Conservation (phyloP, 2,329 filamentous ascomycete species). For the Ceratocystis harringtonii region DNA sequence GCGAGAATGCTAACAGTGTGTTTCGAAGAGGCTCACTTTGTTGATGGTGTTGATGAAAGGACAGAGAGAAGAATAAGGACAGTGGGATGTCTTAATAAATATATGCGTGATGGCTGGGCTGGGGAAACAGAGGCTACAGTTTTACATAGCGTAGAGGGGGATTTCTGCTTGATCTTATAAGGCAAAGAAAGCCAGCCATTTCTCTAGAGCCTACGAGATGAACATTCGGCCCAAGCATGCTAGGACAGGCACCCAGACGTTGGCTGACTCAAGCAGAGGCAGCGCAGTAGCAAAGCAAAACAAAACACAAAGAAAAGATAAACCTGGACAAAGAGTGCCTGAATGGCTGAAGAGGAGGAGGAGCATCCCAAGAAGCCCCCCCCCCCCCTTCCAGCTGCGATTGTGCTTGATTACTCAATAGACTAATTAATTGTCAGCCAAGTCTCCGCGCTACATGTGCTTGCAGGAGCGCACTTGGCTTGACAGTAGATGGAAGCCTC, state of each 20-base stretch:
- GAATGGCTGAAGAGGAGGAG: no score
- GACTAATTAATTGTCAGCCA: no score
- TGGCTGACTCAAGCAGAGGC: background rate
- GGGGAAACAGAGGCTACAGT: no score
- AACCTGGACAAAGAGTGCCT: constrained; percentile 9
- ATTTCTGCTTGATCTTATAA: background rate
- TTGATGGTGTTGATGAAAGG: background rate
- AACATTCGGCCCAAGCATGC: no score
- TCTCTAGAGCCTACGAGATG: no score
- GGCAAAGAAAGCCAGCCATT: background rate
- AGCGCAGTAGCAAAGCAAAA: background rate
- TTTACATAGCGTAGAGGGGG: no score
- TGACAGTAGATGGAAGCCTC: no score
- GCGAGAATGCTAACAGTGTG: background rate
- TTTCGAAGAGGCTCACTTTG: background rate
- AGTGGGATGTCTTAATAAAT: background rate
- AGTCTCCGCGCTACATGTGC: no score
- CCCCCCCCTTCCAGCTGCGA: no score
- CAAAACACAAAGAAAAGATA: constrained; percentile 12
- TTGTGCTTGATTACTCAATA: no score
- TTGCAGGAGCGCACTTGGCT: no score
- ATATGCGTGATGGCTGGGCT: background rate
- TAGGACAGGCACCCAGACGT: background rate
- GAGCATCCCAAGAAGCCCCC: no score
- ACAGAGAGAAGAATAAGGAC: background rate